Evolutionary conservation across 2,329 filamentous ascomycete species (phyloP).

Genomic region (Trichothecium roseum): DNA sequence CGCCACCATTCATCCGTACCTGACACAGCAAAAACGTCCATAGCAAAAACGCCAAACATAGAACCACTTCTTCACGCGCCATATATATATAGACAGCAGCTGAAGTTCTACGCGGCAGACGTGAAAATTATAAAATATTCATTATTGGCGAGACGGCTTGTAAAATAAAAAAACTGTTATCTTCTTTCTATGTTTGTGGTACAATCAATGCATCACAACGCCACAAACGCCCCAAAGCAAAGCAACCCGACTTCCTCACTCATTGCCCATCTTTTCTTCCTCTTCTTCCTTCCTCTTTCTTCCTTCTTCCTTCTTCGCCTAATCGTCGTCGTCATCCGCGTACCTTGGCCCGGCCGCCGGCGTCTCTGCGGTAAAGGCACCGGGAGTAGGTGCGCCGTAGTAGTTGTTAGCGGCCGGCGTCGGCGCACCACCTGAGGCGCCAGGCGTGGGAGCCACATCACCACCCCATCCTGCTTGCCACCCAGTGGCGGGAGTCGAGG

Average conservation of each 20-base stretch:
- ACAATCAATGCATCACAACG: not conserved
- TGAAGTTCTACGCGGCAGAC: too few species aligned
- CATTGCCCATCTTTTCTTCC: not conserved
- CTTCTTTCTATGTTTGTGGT: not conserved
- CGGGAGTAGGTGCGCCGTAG: slow-evolving; percentile 33
- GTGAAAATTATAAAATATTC: too few species aligned
- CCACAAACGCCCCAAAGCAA: not conserved
- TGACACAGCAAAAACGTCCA: too few species aligned
- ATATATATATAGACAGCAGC: too few species aligned
- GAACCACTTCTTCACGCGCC: too few species aligned
- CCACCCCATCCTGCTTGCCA: slow-evolving; percentile 55
- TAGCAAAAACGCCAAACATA: too few species aligned
- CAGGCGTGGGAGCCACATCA: slow-evolving; percentile 58
- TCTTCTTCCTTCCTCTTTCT: too few species aligned
- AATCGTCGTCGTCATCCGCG: slow-evolving; percentile 35
- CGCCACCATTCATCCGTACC: too few species aligned
- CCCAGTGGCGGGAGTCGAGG: slow-evolving; percentile 53
- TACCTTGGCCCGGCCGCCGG: slow-evolving; percentile 49
- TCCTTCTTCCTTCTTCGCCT: not conserved
- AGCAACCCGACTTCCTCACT: not conserved
- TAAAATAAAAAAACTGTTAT: not conserved
- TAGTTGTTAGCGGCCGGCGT: slow-evolving; percentile 54
- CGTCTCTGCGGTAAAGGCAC: slow-evolving; percentile 39
- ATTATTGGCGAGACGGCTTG: not conserved
- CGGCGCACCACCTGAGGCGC: slow-evolving; percentile 37